Evolutionary conservation across 2,329 filamentous ascomycete genomes (phyloP).

Genomic region (Sclerotinia minor): DNA sequence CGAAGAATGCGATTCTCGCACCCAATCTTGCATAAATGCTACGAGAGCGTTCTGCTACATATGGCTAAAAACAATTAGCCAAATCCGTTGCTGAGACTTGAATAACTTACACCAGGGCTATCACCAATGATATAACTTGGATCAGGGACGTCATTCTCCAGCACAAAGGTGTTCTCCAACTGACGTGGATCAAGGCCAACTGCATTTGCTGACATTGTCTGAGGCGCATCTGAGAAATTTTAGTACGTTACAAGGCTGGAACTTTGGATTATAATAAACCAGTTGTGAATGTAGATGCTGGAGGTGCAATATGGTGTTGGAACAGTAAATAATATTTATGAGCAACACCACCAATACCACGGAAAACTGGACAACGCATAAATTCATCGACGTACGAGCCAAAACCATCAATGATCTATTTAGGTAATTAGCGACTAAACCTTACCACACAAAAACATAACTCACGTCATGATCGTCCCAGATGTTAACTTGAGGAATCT

Average conservation of each 20-base stretch:
- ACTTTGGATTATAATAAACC: slow-evolving; percentile 51
- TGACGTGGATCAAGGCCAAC: slow-evolving; percentile 68
- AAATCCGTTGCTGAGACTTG: not conserved
- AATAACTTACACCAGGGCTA: slow-evolving; percentile 50
- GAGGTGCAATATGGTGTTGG: slow-evolving; percentile 88
- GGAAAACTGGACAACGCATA: slow-evolving; percentile 90
- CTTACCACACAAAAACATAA: not conserved
- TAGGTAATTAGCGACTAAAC: slow-evolving; percentile 31
- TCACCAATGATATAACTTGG: slow-evolving; percentile 67
- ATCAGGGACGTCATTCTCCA: slow-evolving; percentile 58
- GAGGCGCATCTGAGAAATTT: slow-evolving; percentile 46
- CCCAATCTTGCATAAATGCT: slow-evolving; percentile 86
- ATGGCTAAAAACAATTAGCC: slow-evolving; percentile 55
- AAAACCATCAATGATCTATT: slow-evolving; percentile 78
- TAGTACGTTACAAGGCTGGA: slow-evolving; percentile 14
- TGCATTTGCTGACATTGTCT: slow-evolving; percentile 54
- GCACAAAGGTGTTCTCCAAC: slow-evolving; percentile 71
- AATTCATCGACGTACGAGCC: slow-evolving; percentile 93
- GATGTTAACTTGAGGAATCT: slow-evolving; percentile 94
- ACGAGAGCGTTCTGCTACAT: slow-evolving; percentile 83
- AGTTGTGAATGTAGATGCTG: slow-evolving; percentile 81
- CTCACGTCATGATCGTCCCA: slow-evolving; percentile 91
- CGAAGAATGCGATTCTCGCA: slow-evolving; percentile 78
- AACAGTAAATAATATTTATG: slow-evolving; percentile 99
- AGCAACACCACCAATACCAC: slow-evolving; percentile 84